Evolutionary conservation across 2,329 filamentous ascomycete species (phyloP).

Genomic region (Mollisia scopiformis): DNA sequence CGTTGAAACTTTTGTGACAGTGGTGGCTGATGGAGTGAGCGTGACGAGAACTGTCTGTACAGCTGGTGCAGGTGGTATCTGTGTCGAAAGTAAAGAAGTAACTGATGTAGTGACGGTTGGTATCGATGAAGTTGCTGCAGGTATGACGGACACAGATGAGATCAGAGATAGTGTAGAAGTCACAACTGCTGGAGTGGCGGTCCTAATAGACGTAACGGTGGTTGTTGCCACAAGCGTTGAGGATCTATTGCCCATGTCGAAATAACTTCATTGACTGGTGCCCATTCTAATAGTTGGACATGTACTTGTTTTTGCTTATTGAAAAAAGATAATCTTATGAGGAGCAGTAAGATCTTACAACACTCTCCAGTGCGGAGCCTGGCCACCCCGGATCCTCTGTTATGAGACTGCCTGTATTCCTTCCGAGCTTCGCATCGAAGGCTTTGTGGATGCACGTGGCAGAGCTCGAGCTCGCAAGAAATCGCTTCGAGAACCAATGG

Average conservation of each 20-base stretch:
- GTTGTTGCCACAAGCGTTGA: background rate
- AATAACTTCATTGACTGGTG: background rate
- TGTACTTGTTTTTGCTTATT: background rate
- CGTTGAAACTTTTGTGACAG: background rate
- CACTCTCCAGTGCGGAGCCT: background rate
- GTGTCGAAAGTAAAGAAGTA: background rate
- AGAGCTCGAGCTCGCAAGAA: background rate
- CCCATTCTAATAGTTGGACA: background rate
- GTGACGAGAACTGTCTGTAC: background rate
- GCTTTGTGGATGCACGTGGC: background rate
- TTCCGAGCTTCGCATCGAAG: background rate
- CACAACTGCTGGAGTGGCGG: background rate
- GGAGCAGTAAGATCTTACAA: background rate
- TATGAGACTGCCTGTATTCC: background rate
- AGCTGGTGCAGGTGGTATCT: background rate
- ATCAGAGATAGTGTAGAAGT: background rate
- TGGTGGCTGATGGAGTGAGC: background rate
- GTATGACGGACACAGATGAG: background rate
- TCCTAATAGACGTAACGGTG: background rate
- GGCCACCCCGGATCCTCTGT: background rate
- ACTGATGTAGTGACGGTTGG: background rate
- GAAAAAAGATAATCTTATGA: background rate
- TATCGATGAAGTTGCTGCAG: background rate
- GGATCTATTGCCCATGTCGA: background rate
- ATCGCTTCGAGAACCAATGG: background rate